Conservation (phyloP, 108 stramenopile species). For the Cyclotella choctawhatcheeana region DNA sequence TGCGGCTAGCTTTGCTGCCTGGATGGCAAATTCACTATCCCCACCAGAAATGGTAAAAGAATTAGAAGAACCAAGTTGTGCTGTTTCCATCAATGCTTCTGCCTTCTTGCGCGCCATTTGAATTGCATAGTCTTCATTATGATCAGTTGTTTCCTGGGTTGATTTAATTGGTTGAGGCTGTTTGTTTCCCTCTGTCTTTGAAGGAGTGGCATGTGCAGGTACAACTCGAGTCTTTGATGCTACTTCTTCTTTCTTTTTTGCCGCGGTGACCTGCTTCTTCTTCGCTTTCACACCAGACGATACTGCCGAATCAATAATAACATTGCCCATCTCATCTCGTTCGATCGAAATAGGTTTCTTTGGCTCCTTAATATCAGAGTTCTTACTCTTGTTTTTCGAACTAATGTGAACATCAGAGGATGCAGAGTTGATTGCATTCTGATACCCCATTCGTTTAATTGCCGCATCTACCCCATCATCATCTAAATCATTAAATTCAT, state of each 20-base stretch:
- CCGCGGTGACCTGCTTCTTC: slow-evolving; percentile 6
- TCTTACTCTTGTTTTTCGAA: slow-evolving; percentile 7
- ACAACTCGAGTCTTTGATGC: slow-evolving; percentile 1
- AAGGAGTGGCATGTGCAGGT: slow-evolving; percentile 1
- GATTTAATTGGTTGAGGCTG: neutral
- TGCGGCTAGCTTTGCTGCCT: slow-evolving; percentile 62
- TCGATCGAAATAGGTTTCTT: slow-evolving; percentile 24
- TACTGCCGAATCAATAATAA: slow-evolving; percentile 54
- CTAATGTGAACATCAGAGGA: slow-evolving; percentile 31
- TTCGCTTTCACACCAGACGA: neutral
- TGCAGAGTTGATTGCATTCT: slow-evolving; percentile 55
- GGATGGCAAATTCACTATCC: slow-evolving; percentile 68
- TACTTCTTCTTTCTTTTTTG: neutral
- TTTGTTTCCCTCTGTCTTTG: neutral
- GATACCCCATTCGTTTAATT: slow-evolving; percentile 41
- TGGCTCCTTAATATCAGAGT: neutral
- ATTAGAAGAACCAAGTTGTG: slow-evolving; percentile 17
- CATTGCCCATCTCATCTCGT: slow-evolving; percentile 42
- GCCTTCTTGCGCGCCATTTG: slow-evolving; percentile 36
- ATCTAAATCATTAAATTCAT: slow-evolving; percentile 26
- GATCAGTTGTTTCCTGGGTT: neutral
- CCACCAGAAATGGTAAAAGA: slow-evolving; percentile 40
- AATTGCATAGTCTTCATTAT: slow-evolving; percentile 53
- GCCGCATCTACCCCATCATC: slow-evolving; percentile 35
- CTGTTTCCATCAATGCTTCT: slow-evolving; percentile 47